Evolutionary conservation across 2,329 filamentous ascomycete species (phyloP).

Genomic region (Pseudogymnoascus sp.): DNA sequence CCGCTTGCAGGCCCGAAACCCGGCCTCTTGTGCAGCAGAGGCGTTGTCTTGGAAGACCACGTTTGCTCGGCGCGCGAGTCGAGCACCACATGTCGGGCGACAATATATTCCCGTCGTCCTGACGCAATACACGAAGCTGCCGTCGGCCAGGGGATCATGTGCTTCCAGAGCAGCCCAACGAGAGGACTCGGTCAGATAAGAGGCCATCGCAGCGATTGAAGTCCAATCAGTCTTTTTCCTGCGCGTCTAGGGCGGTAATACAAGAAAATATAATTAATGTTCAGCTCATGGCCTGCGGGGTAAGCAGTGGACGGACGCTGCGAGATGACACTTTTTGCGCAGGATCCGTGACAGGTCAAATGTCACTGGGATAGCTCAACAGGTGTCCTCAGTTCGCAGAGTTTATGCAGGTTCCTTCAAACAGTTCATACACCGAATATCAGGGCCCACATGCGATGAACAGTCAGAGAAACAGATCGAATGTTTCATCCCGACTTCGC

Average conservation of each 20-base stretch:
- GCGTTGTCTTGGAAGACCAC: constrained; percentile 46
- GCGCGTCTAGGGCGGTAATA: constrained; percentile 8
- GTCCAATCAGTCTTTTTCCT: constrained; percentile 1
- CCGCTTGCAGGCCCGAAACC: constrained; percentile 52
- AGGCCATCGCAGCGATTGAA: not conserved
- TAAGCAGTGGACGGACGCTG: not conserved
- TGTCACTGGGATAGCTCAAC: constrained; percentile 2
- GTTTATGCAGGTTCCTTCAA: constrained; percentile 6
- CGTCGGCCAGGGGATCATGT: constrained; percentile 33
- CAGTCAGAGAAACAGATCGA: not conserved
- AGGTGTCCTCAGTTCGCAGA: not conserved
- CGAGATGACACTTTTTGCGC: not conserved
- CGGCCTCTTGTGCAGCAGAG: constrained; percentile 37
- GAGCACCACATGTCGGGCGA: constrained; percentile 52
- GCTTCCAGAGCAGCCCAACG: constrained; percentile 24
- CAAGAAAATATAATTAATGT: not conserved
- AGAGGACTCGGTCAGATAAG: constrained; percentile 5
- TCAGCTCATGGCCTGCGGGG: constrained; percentile 5
- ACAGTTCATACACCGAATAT: constrained; percentile 5
- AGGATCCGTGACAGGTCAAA: not conserved
- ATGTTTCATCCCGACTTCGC: constrained; percentile 3
- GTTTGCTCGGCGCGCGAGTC: constrained; percentile 54
- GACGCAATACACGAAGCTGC: constrained; percentile 43
- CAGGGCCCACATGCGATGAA: constrained; percentile 1
- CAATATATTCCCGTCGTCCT: constrained; percentile 48